Evolutionary conservation across 495 filamentous ascomycete genomes (phyloP), one percentile per base, ranked within the genome.

Genomic region (Neurospora intermedia): DNA sequence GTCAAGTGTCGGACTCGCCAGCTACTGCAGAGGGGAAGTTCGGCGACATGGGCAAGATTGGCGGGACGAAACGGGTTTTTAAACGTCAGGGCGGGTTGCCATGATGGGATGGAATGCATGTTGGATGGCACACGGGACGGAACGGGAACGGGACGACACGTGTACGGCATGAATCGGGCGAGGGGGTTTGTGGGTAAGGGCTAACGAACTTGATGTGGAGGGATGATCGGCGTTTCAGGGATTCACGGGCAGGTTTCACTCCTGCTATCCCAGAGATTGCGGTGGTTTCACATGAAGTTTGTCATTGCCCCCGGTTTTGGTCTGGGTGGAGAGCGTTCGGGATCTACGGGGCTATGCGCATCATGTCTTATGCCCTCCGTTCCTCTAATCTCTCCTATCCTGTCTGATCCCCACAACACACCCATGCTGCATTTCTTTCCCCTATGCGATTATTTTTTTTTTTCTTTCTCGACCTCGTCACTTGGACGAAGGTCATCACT

Each of bases 61-160:
- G 85, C 40, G 83, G 80, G 59, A 89, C 85, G 59, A 89, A 86
- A 83, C 85, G 89, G 77, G 80, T 89, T 59, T 90, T 89, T 76
- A 74, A 75, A 45, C 59, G 76, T 39, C 74, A 73, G 62, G 73
- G 45, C 15, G 54, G 54, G 13, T 10, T 66, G 54, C 54, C 54
- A 35, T 66, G 27, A 66, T 66, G 54, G 54, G 54, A 66, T 66
- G 54, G 54, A 66, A 66, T 66, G 54, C 54, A 38, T 35, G 43
- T n/a, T 15, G 43, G 27, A 45, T 23, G 70, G 70, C n/a, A 66
- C 54, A 66, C 54, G 27, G 31, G 16, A 66, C 54, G 54, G 27
- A 66, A 35, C 54, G 54, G 6, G 54, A 66, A 38, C 54, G 54
- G 54, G 54, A 66, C 16, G 54, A 35, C 54, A 35, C 27, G 54